A percentile compares a stretch with the other conserved stretches of the same genome.
Evolutionary conservation across 192 early-diverging fungal species (phyloP).

Genomic region (Pecoramyces ruminantium): DNA sequence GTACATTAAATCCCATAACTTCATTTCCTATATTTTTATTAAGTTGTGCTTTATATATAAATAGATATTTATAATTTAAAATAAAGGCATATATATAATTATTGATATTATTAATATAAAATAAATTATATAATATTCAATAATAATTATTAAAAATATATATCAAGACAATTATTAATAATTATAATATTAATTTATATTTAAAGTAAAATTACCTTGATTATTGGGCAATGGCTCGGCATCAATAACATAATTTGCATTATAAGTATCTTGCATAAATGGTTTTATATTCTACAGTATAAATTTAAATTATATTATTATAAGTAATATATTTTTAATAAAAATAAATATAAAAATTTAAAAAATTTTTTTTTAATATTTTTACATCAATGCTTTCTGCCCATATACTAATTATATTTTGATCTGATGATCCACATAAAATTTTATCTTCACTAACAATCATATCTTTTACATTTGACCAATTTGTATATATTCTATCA

Average conservation of each 20-base stretch:
- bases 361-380: too few relatives aligned
- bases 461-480: background rate
- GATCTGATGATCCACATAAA: background rate
- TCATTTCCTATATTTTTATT: background rate
- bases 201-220: background rate
- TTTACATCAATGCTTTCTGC: background rate
- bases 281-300: background rate
- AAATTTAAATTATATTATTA: too few relatives aligned
- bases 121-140: too few relatives aligned
- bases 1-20: background rate
- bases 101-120: too few relatives aligned
- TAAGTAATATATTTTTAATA: too few relatives aligned
- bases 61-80: too few relatives aligned
- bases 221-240: background rate
- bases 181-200: too few relatives aligned
- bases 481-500: background rate
- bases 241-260: background rate
- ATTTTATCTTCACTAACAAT: background rate
- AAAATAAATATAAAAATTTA: too few relatives aligned
- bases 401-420: background rate
- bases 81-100: too few relatives aligned
- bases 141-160: too few relatives aligned
- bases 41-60: too few relatives aligned
- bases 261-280: background rate
- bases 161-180: too few relatives aligned